These are phyloP conservation scores for Apiotrichum mycotoxinovorans DNA, from an alignment of 1,284 basidiomycete species.

Conservation along the genomic window DNA sequence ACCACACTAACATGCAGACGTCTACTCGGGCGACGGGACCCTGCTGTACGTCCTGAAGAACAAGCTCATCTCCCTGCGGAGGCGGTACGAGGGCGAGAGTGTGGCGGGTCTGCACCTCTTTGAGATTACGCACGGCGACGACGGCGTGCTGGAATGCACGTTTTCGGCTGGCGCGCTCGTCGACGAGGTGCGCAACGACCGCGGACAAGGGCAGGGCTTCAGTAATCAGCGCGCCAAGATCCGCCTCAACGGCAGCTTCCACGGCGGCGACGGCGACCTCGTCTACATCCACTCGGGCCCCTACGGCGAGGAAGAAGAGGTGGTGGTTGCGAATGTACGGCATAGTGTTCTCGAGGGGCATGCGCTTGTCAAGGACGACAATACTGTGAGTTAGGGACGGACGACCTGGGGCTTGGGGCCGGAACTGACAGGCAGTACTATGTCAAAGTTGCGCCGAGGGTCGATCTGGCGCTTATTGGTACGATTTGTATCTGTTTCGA, in stretches of 20 bases:
- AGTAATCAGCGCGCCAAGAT: conserved; percentile 23
- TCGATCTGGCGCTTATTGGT: conserved; percentile 51
- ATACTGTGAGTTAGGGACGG: conserved; percentile 35
- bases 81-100: conserved; percentile 33
- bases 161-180: conserved; percentile 20
- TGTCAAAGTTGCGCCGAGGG: conserved; percentile 49
- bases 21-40: conserved; percentile 16
- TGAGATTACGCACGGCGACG: conserved; percentile 1
- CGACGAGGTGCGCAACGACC: background rate
- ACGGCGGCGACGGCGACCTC: conserved; percentile 39
- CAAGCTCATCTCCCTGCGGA: conserved; percentile 36
- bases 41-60: conserved; percentile 37
- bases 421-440: conserved; percentile 33
- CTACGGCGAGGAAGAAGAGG: conserved; percentile 22
- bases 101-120: conserved; percentile 35
- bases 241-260: too few relatives aligned
- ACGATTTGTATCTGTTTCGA: conserved; percentile 52
- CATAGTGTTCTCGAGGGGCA: conserved; percentile 35
- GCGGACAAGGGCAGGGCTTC: background rate
- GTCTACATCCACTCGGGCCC: conserved; percentile 3
- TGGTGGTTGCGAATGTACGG: conserved; percentile 40
- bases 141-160: background rate
- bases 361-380: conserved; percentile 37
- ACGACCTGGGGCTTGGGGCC: background rate
- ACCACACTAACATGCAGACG: background rate